Base-by-base conservation (phyloP, 208 protist species). In the Trypanosoma platydactyli region DNA sequence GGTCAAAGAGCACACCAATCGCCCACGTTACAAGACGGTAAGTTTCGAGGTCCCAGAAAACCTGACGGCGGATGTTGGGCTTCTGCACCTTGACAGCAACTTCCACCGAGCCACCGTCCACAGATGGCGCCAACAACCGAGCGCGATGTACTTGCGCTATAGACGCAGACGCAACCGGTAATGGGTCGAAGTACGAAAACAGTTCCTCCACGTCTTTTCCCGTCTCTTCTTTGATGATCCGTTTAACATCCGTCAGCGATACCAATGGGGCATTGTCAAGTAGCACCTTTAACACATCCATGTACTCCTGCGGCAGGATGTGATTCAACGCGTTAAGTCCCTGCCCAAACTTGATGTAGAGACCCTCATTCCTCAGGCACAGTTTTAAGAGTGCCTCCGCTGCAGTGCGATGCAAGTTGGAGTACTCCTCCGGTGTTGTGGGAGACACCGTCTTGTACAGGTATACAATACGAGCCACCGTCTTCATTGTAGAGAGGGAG, bases 41-140 rank as follows among this genome's bases (percentile, higher is more conserved):
- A 11, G 82, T 92, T 29, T 72, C 73, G 11, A 97, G 68, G 68
- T 98, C 94, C 77, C 86, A 94, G 33, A 71, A 69, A n/a, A 94
- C 74, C 30, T 96, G 89, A 40, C 77, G 77, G 9, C 57, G 69
- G 35, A 97, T 85, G 35, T 81, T 73, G 29, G 89, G 90, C 71
- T 97, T 94, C 25, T 94, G 94, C 48, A 98, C 93, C 78, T 99
- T 99, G 20, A 99, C 94, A 3, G 95, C 97, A 7, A 99, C 95
- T 48, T 68, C 57, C 6, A 64, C 25, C 2, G 69, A 25, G 3
- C 65, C 68, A 11, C 65, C 76, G 27, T 52, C 45, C 35, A 67
- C 62, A 15, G 20, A 51, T 22, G 66, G 48, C 4, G 64, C 64
- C 2, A 74, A 73, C 40, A 97, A 52, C 69, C 77, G 68, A 25